Percentiles rank a stretch among this genome's conserved stretches.
Evolutionary conservation across 116 monocot genomes (phyloP).

Genomic region (Phalaenopsis hybrid): DNA sequence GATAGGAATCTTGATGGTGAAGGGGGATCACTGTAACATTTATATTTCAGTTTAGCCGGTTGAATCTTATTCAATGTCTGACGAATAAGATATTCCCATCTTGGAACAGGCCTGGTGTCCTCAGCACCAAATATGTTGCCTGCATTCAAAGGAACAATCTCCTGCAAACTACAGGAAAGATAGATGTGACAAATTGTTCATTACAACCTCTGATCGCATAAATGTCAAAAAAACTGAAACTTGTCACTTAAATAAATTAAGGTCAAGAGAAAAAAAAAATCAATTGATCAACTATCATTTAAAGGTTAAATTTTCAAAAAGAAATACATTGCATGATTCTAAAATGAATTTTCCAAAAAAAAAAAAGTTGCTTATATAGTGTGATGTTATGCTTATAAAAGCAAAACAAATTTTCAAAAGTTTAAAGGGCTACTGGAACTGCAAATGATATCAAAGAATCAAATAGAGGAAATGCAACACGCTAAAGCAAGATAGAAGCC

Average conservation of each 20-base stretch:
- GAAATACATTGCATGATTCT: neutral
- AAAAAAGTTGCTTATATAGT: neutral
- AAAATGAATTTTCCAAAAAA: neutral
- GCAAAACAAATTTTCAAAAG: neutral
- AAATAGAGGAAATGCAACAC: neutral
- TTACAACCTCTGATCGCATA: neutral
- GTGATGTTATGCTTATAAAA: neutral
- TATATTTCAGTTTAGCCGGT: constrained; percentile 46
- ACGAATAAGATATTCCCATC: constrained; percentile 86
- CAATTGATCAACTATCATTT: neutral
- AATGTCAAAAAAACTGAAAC: neutral
- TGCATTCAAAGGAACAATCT: constrained; percentile 91
- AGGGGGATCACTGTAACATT: constrained; percentile 70
- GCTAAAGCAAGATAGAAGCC: neutral
- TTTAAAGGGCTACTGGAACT: neutral
- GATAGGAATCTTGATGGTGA: constrained; percentile 81
- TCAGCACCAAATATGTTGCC: constrained; percentile 88
- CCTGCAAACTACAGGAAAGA: constrained; percentile 64
- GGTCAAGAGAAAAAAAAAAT: neutral
- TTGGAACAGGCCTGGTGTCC: constrained; percentile 59
- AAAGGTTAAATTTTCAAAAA: neutral
- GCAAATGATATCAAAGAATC: neutral
- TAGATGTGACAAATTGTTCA: neutral
- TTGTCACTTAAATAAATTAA: neutral
- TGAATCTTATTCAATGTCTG: constrained; percentile 49